These are phyloP conservation scores for Suhomyces coccinellae DNA, from an alignment of 1,139 yeast genomes.

Conservation along the genomic window DNA sequence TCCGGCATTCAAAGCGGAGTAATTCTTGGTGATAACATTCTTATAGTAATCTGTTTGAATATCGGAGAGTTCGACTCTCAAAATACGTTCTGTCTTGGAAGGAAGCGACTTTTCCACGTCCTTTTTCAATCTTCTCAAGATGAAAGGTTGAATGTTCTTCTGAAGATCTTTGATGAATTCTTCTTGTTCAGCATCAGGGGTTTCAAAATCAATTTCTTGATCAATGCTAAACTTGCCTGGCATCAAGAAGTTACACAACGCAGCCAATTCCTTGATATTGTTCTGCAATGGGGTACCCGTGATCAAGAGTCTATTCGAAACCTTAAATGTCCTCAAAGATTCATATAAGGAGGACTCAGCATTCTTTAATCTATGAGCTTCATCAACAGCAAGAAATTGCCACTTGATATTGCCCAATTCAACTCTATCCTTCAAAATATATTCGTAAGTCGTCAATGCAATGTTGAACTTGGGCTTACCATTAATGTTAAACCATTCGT, in stretches of 20 bases:
- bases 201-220: constrained; percentile 89
- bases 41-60: constrained; percentile 93
- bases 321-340: constrained; percentile 78
- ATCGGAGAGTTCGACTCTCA: constrained; percentile 93
- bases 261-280: constrained; percentile 92
- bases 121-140: constrained; percentile 87
- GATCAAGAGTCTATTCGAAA: constrained; percentile 79
- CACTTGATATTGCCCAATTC: constrained; percentile 84
- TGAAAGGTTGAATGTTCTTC: constrained; percentile 82
- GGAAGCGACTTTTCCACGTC: constrained; percentile 97
- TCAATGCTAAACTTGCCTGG: constrained; percentile 90
- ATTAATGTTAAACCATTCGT: constrained; percentile 68
- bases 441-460: constrained; percentile 90
- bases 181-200: constrained; percentile 85
- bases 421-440: constrained; percentile 80
- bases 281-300: constrained; percentile 99
- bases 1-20: constrained; percentile 87
- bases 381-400: constrained; percentile 98
- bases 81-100: constrained; percentile 88
- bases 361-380: constrained; percentile 94
- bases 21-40: constrained; percentile 88
- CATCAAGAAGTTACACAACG: constrained; percentile 91
- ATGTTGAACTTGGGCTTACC: constrained; percentile 81
- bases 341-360: constrained; percentile 93
- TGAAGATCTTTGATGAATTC: constrained; percentile 84